These are phyloP conservation scores for Takashimella tepidaria DNA, from an alignment of 1,284 basidiomycete genomes.

Conservation along the genomic window DNA sequence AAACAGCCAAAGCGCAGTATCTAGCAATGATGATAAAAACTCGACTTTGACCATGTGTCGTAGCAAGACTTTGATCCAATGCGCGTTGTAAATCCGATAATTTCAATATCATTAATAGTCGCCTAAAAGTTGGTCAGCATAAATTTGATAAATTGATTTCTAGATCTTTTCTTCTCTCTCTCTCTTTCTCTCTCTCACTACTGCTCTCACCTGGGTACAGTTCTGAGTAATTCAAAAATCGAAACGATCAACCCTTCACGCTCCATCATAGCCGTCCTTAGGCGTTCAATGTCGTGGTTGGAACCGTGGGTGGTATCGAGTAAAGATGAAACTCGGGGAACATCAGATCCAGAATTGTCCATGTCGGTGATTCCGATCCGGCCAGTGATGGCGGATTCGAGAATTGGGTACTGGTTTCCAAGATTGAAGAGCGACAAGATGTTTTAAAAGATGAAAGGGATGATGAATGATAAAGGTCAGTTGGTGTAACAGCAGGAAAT, in stretches of 20 bases:
- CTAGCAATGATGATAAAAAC: conserved; percentile 89
- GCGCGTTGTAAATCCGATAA: conserved; percentile 65
- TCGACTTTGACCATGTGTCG: conserved; percentile 61
- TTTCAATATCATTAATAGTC: conserved; percentile 46
- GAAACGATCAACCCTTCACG: conserved; percentile 73
- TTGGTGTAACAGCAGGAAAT: not conserved
- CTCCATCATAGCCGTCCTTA: conserved; percentile 61
- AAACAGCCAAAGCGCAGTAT: conserved; percentile 69
- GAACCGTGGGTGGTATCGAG: conserved; percentile 63
- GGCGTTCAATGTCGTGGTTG: conserved; percentile 65
- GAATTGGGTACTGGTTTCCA: conserved; percentile 49
- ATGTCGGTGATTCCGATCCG: conserved; percentile 46
- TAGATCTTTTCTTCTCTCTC: too few species aligned
- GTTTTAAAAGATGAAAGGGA: too few species aligned
- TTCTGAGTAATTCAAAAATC: conserved; percentile 76
- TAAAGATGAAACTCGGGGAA: conserved; percentile 57
- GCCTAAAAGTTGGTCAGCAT: conserved; percentile 17
- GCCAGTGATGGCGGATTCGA: conserved; percentile 80
- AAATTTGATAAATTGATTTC: not conserved
- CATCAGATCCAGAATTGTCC: conserved; percentile 11
- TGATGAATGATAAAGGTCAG: not conserved
- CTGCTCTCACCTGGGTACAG: conserved; percentile 63
- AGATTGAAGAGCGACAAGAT: too few species aligned
- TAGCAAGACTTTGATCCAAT: conserved; percentile 53
- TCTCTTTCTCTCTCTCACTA: too few species aligned